Evolutionary conservation across 2,329 filamentous ascomycete genomes (phyloP).

Genomic region (Phialemoniopsis sp.): DNA sequence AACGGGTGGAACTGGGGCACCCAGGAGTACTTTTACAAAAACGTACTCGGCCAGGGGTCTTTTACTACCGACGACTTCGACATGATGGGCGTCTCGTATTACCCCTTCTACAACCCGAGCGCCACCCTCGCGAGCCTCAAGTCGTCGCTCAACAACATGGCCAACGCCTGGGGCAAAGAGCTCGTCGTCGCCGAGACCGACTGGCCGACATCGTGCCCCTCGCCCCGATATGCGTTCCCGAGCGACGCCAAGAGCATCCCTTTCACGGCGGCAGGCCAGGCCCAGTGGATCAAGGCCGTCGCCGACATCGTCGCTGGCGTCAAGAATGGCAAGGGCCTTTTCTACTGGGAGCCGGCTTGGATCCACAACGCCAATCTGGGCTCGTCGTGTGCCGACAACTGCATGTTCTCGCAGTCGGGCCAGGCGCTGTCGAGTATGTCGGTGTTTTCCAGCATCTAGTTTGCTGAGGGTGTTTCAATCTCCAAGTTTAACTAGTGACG

Average conservation of each 20-base stretch:
- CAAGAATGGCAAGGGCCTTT: slow-evolving; percentile 54
- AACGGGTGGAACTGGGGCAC: slow-evolving; percentile 70
- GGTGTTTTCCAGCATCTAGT: slow-evolving; percentile 35
- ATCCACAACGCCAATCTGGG: slow-evolving; percentile 61
- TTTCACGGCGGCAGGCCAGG: slow-evolving; percentile 59
- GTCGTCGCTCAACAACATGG: slow-evolving; percentile 53
- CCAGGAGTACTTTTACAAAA: slow-evolving; percentile 58
- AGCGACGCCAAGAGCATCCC: slow-evolving; percentile 56
- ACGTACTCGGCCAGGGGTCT: slow-evolving; percentile 45
- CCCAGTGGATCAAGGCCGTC: slow-evolving; percentile 55
- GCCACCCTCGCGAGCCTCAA: slow-evolving; percentile 57
- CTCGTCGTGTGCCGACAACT: slow-evolving; percentile 61
- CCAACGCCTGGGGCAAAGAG: slow-evolving; percentile 57
- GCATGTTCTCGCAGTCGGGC: slow-evolving; percentile 54
- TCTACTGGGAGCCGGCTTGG: slow-evolving; percentile 75
- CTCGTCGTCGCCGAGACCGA: slow-evolving; percentile 67
- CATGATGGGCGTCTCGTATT: slow-evolving; percentile 69
- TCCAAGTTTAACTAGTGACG: no score
- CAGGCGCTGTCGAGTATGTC: slow-evolving; percentile 52
- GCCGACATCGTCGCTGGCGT: slow-evolving; percentile 50
- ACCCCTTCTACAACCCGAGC: slow-evolving; percentile 62
- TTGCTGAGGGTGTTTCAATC: no score
- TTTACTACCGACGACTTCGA: slow-evolving; percentile 53
- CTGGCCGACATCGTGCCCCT: slow-evolving; percentile 63
- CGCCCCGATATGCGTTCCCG: slow-evolving; percentile 55